Evolutionary conservation across 1,284 basidiomycete species (phyloP), one percentile per base, ranked within the genome.

Genomic region (Papiliotrema nemorosa): DNA sequence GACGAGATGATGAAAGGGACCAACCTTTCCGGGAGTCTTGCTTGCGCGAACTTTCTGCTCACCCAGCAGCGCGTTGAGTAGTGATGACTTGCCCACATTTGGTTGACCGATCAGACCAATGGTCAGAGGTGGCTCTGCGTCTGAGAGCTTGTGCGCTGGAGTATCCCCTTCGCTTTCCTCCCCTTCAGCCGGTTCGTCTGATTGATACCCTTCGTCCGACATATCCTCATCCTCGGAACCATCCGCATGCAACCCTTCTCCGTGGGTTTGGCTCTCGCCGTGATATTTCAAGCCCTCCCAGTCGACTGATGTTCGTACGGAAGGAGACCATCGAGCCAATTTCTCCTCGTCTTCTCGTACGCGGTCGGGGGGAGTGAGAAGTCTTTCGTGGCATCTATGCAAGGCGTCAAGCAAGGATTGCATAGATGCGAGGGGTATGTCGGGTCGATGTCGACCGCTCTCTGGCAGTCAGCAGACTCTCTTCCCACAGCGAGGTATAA

Each of bases 51-150:
- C 91, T 66, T 83, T 86, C 45, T 80, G 81, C n/a, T 78, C 77
- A 13, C 89, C 90, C 58, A 97, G 87, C 3, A 97, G 75, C 0
- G 91, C 91, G 66, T 97, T 97, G 39, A 97, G 74, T 2, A 96
- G 76, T 1, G 88, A 90, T 0, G 88, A 90, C 69, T 97, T 97
- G 25, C 91, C 92, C 29, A 94, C 90, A 67, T 94, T 96, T 9
- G 91, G 91, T 66, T 94, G 90, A 82, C 90, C 90, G 56, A 93
- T 86, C 29, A 93, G 70, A 0, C 90, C 90, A 48, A 94, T 78
- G 0, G 88, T 92, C 38, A 93, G 69, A 56, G 82, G 82, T 29
- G 52, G 63, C 3, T 69, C 62, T 10, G 66, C 64, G 44, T 57
- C 7, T 55, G 48, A 20, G n/a, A n/a, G n/a, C n/a, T n/a, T n/a